Evolutionary conservation across 305 asterid genomes (phyloP), one percentile per base, ranked within the genome.

Genomic region (Solanum hybrid): DNA sequence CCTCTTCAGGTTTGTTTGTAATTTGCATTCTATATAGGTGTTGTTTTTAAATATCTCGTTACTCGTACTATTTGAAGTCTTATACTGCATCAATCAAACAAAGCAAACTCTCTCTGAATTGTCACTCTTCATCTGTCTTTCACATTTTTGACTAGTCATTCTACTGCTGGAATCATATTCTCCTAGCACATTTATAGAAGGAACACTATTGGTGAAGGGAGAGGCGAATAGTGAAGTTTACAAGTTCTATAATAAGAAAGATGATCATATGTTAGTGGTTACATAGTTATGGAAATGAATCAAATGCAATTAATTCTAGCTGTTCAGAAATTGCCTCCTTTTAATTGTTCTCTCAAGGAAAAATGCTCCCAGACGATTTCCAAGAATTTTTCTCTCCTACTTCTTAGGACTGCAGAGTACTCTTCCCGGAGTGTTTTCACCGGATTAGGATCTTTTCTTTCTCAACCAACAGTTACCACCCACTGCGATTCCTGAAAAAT

Each of bases 1-100:
- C 99, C 99, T 42, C 99, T 98, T 89, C 99, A 98, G 99, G 99
- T 96, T 84, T 93, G 92, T 88, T 27, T n/a, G 56, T n/a, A 32
- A 35, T 85, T 85, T 60, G 46, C 88, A 85, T 60, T 22, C 77
- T 56, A 12, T 26, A 32, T 22, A 31, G 87, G 77, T 85, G 88
- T 85, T 31, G 9, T 64, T 24, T 10, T 31, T 56, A 51, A 71
- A 84, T 84, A 84, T 84, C 75, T 32, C 6, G 20, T 84, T 51
- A 84, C 31, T 60, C 8, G 20, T 85, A 56, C 88, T 51, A 85
- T 60, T 85, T 85, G 22, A 85, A 85, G 88, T 85, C 51, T 85
- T 60, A n/a, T 85, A 32, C 38, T 56, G 88, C 88, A 56, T 85
- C 20, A 85, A 56, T 73, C 88, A 85, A 56, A 85, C 46, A 32